phyloP scores from a whole-genome alignment of 1,139 yeast genomes.

The Chernovozyma sophiae-reginae region DNA sequence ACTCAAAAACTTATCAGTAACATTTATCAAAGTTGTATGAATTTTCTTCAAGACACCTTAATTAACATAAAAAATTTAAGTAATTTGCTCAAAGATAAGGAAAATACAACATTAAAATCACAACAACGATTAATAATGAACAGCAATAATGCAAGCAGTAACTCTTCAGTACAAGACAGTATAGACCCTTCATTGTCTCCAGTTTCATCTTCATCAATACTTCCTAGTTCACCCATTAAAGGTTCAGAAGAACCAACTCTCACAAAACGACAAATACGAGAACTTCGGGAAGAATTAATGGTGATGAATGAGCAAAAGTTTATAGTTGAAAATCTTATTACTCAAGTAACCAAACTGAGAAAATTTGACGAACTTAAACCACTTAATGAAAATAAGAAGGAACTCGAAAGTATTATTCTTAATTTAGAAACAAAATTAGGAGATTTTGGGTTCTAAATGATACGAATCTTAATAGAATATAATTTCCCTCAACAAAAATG shows the following conservation, averaged over 20 bases:
- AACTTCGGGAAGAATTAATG: constrained; percentile 70
- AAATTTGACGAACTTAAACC: constrained; percentile 74
- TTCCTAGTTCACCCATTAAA: background rate
- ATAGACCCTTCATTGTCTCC: background rate
- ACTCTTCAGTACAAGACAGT: background rate
- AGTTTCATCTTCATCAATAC: constrained; percentile 1
- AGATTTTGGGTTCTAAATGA: constrained; percentile 50
- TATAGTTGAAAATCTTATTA: constrained; percentile 60
- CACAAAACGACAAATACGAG: constrained; percentile 51
- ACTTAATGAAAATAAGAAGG: constrained; percentile 55
- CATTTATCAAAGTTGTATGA: constrained; percentile 30
- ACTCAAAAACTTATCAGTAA: constrained; percentile 24
- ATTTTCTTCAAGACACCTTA: constrained; percentile 34
- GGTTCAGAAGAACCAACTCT: constrained; percentile 23
- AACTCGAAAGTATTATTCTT: constrained; percentile 51
- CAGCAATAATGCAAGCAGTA: background rate
- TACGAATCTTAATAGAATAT: too few relatives aligned
- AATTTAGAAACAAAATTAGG: constrained; percentile 55
- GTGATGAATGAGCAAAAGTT: constrained; percentile 82
- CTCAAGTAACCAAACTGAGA: constrained; percentile 59
- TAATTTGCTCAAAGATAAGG: constrained; percentile 21
- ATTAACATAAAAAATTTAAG: constrained; percentile 27
- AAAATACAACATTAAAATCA: constrained; percentile 10
- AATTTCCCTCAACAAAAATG: too few relatives aligned
- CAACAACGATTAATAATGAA: background rate